These are phyloP conservation scores for Stephania yunnanensis DNA, from an alignment of 164 flowering plant genomes.

Conservation along the genomic window DNA sequence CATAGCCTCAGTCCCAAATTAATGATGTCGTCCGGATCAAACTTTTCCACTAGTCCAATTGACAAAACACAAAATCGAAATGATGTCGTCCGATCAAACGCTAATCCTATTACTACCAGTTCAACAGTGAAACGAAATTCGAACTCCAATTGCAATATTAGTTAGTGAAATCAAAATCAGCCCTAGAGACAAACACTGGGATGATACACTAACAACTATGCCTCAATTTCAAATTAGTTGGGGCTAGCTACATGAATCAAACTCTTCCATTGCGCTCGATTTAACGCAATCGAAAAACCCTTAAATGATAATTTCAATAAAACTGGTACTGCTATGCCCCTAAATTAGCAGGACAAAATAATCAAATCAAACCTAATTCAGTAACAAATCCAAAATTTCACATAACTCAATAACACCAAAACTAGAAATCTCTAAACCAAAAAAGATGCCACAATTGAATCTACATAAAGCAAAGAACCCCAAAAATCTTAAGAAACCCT, in stretches of 20 bases:
- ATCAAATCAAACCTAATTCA: neutral
- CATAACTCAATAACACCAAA: neutral
- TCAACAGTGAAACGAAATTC: neutral
- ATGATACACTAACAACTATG: neutral
- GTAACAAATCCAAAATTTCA: neutral
- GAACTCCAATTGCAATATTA: neutral
- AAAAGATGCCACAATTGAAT: neutral
- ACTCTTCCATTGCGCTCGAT: too few relatives aligned
- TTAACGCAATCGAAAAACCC: too few relatives aligned
- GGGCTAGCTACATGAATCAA: too few relatives aligned
- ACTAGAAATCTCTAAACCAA: neutral
- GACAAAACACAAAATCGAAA: neutral
- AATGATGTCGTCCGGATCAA: too few relatives aligned
- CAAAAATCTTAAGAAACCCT: neutral
- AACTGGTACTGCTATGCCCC: too few relatives aligned
- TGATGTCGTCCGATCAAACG: neutral
- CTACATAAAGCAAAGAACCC: neutral
- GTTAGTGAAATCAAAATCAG: neutral
- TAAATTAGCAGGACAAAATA: neutral
- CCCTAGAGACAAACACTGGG: neutral
- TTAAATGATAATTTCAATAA: too few relatives aligned
- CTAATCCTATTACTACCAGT: neutral
- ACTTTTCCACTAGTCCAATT: too few relatives aligned
- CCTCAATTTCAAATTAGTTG: neutral
- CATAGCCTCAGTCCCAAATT: too few relatives aligned